Conservation (phyloP, 148 eudicot species). For the Fagopyrum homotropicum region DNA sequence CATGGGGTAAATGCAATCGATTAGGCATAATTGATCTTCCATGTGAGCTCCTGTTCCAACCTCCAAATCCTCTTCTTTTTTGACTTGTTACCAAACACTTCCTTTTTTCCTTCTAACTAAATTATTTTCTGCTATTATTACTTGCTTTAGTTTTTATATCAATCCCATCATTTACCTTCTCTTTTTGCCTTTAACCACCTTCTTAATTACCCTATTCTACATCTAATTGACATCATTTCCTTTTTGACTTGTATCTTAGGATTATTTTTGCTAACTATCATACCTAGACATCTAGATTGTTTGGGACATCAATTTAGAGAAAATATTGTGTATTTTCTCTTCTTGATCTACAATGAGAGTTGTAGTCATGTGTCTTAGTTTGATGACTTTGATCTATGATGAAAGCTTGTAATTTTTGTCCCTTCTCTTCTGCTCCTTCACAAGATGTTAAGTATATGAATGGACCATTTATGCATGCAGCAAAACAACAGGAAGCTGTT, state of each 20-base stretch:
- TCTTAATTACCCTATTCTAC: background rate
- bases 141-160: background rate
- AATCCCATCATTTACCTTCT: constrained; percentile 13
- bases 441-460: background rate
- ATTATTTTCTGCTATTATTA: background rate
- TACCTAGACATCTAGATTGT: background rate
- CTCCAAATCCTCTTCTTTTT: constrained; percentile 2
- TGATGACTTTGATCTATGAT: no score
- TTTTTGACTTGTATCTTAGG: background rate
- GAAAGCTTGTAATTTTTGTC: background rate
- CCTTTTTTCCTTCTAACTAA: background rate
- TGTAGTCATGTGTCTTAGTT: background rate
- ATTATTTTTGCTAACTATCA: background rate
- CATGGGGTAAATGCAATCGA: constrained; percentile 18
- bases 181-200: background rate
- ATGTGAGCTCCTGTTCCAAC: constrained; percentile 18
- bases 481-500: background rate
- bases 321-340: background rate
- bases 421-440: background rate
- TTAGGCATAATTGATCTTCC: constrained; percentile 24
- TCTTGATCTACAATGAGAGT: background rate
- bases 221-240: background rate
- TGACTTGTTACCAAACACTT: constrained; percentile 6
- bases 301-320: background rate
- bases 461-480: background rate